Evolutionary conservation across 768 basidiomycete species (phyloP).

Genomic region (Panellus pusillus): DNA sequence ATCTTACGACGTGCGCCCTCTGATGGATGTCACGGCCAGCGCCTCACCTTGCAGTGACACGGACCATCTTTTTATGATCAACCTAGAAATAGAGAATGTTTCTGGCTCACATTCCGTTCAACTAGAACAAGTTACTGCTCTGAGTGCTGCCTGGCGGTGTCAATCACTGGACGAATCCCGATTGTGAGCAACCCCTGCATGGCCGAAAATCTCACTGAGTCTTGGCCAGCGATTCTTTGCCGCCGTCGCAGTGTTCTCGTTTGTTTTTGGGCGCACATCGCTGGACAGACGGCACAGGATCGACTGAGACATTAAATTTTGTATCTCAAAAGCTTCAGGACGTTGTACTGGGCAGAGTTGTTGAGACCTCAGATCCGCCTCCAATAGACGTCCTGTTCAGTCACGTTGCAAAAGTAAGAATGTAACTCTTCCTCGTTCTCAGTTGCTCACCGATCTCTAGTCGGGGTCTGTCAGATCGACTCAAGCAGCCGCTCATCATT

Average conservation of each 20-base stretch:
- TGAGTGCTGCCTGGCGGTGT: conserved; percentile 74
- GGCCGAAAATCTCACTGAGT: conserved; percentile 15
- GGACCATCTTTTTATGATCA: conserved; percentile 52
- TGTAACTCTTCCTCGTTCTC: not conserved
- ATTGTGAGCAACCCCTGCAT: conserved; percentile 40
- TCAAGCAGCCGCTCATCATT: conserved; percentile 35
- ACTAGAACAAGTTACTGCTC: conserved; percentile 57
- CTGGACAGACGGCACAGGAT: conserved; percentile 37
- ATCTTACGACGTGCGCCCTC: conserved; percentile 57
- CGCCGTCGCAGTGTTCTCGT: conserved; percentile 48
- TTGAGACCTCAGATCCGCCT: conserved; percentile 47
- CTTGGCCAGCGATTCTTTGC: conserved; percentile 39
- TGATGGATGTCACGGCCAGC: conserved; percentile 53
- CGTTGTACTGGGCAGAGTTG: conserved; percentile 49
- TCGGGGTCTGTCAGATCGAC: conserved; percentile 21
- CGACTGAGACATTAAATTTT: conserved; percentile 48
- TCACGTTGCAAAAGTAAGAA: conserved; percentile 46
- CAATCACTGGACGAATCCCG: conserved; percentile 34
- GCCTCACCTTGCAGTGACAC: conserved; percentile 50
- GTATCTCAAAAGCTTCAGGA: conserved; percentile 49
- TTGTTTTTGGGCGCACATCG: conserved; percentile 43
- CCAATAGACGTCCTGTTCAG: conserved; percentile 52
- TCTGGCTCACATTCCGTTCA: conserved; percentile 39
- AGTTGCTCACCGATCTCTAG: conserved; percentile 7
- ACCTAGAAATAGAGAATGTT: conserved; percentile 58